Base-by-base conservation (phyloP, 495 filamentous ascomycete genomes). In the Podospora pseudopauciseta region DNA sequence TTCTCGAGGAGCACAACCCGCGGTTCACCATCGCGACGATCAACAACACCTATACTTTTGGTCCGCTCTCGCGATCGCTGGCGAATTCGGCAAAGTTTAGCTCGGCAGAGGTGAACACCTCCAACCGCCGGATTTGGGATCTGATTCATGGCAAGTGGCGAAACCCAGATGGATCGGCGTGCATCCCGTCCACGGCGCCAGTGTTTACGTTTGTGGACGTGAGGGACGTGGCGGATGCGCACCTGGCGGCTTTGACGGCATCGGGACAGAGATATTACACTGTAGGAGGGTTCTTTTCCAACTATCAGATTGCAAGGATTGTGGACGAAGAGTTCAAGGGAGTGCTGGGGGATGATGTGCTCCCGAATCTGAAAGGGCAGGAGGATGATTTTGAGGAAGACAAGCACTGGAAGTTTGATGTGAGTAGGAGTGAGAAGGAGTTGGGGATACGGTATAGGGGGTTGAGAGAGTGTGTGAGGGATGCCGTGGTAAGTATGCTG, bases 171-270 rank as follows among this genome's bases (percentile, higher is more conserved):
- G 39, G 39, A 2, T 49, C 39, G 15, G 39, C 39, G 15, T 49
- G 11, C 15, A 73, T 82, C 16, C 60, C 53, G 1, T 75, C 80
- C 1, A 81, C 78, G 3, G 74, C 76, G 0, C 82, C 81, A 0
- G 81, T 83, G 0, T 85, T 84, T 67, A 82, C 79, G 0, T 83
- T 74, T 61, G 79, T 84, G 59, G 83, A 85, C 66, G 83, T 84
- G 15, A 76, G 83, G 9, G 83, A 85, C 60, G 80, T 84, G n/a
- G 81, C 82, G 1, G 58, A 76, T 4, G 79, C 80, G 0, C 82
- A 83, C 58, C 77, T 78, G 15, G 72, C 71, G 6, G 80, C 82
- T 5, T 66, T 84, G 71, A 76, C 70, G 4, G 82, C 81, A 1
- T 77, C 75, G 2, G 78, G 80, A 7, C 75, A 81, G 56, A 76